These are phyloP conservation scores for Xylaria arbuscula DNA, from an alignment of 2,329 filamentous ascomycete genomes.

Conservation along the genomic window DNA sequence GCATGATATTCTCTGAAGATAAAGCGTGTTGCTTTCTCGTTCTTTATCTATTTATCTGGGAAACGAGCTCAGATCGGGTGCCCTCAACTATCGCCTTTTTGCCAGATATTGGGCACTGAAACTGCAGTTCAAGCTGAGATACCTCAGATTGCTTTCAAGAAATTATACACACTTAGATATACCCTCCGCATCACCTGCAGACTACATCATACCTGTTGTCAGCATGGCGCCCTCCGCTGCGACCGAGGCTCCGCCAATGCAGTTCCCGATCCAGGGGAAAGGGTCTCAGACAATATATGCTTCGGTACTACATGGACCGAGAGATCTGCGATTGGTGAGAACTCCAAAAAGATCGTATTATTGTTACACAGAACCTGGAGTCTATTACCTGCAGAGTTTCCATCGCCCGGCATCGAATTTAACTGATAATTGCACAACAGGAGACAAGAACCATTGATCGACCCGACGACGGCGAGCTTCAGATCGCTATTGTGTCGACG, in stretches of 20 bases:
- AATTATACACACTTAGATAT: neutral
- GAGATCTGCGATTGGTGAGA: slow-evolving; percentile 68
- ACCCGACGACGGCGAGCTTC: slow-evolving; percentile 65
- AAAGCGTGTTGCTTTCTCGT: slow-evolving; percentile 12
- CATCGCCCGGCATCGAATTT: slow-evolving; percentile 10
- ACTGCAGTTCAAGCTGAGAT: neutral
- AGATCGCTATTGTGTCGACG: slow-evolving; percentile 72
- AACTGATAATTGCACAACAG: slow-evolving; percentile 51
- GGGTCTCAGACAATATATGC: slow-evolving; percentile 58
- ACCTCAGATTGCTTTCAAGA: neutral
- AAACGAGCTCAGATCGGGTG: neutral
- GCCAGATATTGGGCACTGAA: neutral
- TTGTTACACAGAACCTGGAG: slow-evolving; percentile 48
- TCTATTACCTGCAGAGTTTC: slow-evolving; percentile 7
- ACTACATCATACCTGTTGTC: slow-evolving; percentile 50
- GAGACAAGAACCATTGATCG: slow-evolving; percentile 62
- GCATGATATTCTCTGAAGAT: slow-evolving; percentile 22
- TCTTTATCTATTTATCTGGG: slow-evolving; percentile 12
- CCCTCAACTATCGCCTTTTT: neutral
- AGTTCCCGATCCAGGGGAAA: slow-evolving; percentile 58
- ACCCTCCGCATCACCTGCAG: slow-evolving; percentile 21
- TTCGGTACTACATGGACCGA: slow-evolving; percentile 67
- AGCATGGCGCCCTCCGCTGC: slow-evolving; percentile 64
- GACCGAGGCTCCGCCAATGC: slow-evolving; percentile 55
- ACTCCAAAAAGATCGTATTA: slow-evolving; percentile 39